Conservation (phyloP, 495 filamentous ascomycete species). For the Barbatosphaeria neglecta region DNA sequence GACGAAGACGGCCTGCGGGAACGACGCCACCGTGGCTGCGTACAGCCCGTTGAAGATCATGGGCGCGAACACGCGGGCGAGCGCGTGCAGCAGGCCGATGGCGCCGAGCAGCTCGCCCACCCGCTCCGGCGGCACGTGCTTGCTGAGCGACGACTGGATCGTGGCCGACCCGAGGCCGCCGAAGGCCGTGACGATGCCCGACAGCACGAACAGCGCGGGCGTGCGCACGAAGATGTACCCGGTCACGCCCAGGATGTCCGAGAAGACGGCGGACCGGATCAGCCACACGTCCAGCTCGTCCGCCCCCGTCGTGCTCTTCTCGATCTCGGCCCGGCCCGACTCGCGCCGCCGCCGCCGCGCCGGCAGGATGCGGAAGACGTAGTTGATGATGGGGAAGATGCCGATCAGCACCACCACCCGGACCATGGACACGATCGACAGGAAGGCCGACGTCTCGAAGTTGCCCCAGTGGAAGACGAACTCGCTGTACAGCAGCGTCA, state of each 20-base stretch:
- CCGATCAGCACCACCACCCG: slow-evolving; percentile 65
- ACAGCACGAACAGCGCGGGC: slow-evolving; percentile 46
- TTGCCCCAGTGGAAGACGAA: slow-evolving; percentile 73
- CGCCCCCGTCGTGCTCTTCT: slow-evolving; percentile 54
- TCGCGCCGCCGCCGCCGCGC: slow-evolving; percentile 18
- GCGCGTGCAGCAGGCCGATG: slow-evolving; percentile 70
- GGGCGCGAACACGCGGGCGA: slow-evolving; percentile 68
- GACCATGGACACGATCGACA: slow-evolving; percentile 60
- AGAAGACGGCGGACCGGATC: slow-evolving; percentile 63
- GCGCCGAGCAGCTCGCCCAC: slow-evolving; percentile 82
- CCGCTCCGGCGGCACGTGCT: slow-evolving; percentile 73
- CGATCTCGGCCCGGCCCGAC: slow-evolving; percentile 16
- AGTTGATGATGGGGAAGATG: slow-evolving; percentile 60
- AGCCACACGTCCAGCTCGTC: slow-evolving; percentile 67
- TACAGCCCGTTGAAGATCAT: slow-evolving; percentile 78
- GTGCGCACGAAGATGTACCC: slow-evolving; percentile 57
- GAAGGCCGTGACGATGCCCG: slow-evolving; percentile 58
- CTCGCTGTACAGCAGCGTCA: slow-evolving; percentile 70
- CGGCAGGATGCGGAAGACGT: slow-evolving; percentile 49
- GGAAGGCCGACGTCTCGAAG: slow-evolving; percentile 62
- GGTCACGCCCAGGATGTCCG: slow-evolving; percentile 65
- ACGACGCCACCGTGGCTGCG: slow-evolving; percentile 62
- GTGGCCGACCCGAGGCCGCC: slow-evolving; percentile 80
- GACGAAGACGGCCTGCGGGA: slow-evolving; percentile 74
- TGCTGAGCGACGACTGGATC: slow-evolving; percentile 70